Base-by-base conservation (phyloP, 495 filamentous ascomycete species). In the Usnea hakonensis region DNA sequence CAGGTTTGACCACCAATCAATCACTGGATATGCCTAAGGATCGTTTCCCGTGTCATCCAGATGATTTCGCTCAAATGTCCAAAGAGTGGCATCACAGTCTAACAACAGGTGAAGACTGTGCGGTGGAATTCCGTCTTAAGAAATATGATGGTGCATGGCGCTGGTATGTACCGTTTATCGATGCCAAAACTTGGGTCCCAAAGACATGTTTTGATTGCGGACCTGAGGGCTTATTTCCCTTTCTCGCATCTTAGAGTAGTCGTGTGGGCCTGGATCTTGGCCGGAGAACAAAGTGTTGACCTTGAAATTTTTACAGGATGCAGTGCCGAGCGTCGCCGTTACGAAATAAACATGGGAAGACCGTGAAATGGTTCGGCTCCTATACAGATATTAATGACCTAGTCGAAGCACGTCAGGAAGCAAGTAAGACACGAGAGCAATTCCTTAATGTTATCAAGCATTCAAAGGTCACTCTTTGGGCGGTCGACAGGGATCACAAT, bases 301-400 rank as follows among this genome's bases (percentile, higher is more conserved):
- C 2, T 28, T 16, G 9, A 32, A 19, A 32, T 10, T 9, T 50
- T 19, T 9, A 32, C 28, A 52, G 48, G 87, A 89, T 90, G 80
- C 74, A 89, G 6, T 84, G 83, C 37, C 77, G 82, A 43, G 87
- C 85, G 1, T 62, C 86, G 38, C 87, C 87, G 0, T 70, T 90
- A 59, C 74, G 74, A 57, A 82, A 88, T 65, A 78, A 78, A 57
- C 86, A 75, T 4, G 83, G 83, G 0, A 72, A 75, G 36, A 88
- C 90, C 46, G 74, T 86, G 59, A 87, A 87, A 70, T 90, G 87
- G 87, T 88, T 87, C 66, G 87, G 86, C 65, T 76, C 65, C 58
- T 69, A 46, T 54, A 63, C 69, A 23, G 70, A 71, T 19, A 72
- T 67, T 14, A 59, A 71, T 62, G 69, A 69, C 26, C 74, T 81